Evolutionary conservation across 805 yeast genomes (phyloP).

Genomic region (Aciculoconidium aculeatum): DNA sequence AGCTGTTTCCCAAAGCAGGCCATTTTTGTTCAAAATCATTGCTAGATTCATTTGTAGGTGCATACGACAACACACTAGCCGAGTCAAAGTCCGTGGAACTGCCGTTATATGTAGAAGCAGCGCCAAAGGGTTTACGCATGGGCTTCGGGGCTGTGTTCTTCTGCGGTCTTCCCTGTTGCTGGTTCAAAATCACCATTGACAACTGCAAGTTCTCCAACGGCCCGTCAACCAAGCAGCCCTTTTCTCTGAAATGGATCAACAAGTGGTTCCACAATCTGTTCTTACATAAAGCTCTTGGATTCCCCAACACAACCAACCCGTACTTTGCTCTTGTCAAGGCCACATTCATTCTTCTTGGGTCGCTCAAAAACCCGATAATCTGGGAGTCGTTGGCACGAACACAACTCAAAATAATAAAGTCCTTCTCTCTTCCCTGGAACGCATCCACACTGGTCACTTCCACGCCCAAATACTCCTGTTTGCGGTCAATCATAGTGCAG

Average conservation of each 20-base stretch:
- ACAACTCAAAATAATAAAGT: conserved; percentile 38
- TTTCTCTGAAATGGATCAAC: conserved; percentile 71
- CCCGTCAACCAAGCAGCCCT: conserved; percentile 88
- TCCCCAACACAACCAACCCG: conserved; percentile 61
- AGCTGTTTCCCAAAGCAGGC: conserved; percentile 22
- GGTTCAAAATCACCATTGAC: conserved; percentile 50
- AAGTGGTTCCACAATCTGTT: conserved; percentile 76
- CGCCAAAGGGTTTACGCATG: conserved; percentile 7
- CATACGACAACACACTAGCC: conserved; percentile 23
- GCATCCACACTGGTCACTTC: conserved; percentile 82
- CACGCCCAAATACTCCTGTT: conserved; percentile 59
- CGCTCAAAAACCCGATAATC: conserved; percentile 37
- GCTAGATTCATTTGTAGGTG: conserved; percentile 1
- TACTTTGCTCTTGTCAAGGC: conserved; percentile 40
- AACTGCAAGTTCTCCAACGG: conserved; percentile 72
- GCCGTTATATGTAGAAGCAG: conserved; percentile 9
- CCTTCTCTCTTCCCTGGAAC: conserved; percentile 52
- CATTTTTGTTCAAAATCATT: conserved; percentile 12
- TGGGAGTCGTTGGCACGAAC: conserved; percentile 39
- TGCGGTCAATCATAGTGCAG: conserved; percentile 51
- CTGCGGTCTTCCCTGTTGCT: conserved; percentile 14
- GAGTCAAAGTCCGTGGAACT: conserved; percentile 19
- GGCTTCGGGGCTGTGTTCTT: conserved; percentile 1
- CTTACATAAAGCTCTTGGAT: conserved; percentile 68
- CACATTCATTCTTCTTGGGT: conserved; percentile 40